Base-by-base conservation (phyloP, 2,329 filamentous ascomycete species). In the Triangularia setosa region DNA sequence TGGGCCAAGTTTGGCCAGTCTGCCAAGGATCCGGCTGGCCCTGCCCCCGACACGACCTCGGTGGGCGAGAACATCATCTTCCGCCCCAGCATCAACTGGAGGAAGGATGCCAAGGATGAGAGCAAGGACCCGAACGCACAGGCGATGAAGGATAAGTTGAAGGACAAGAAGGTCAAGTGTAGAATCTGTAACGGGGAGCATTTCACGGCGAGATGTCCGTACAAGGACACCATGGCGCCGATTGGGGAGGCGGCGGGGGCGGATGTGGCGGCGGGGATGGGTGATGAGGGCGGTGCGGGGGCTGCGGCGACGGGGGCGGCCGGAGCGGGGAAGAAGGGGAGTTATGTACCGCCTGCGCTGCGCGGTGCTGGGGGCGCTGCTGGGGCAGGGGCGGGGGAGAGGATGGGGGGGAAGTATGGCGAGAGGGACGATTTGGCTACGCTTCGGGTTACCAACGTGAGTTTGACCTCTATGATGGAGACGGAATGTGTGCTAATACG, bases 81-180 rank as follows among this genome's bases (percentile, higher is more conserved):
- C 90, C 86, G 91, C 69, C 95, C 94, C 44, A 90, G 88, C 76
- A 86, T 91, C 73, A 97, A 96, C 84, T 99, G 93, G 93, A 94
- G 93, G 83, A 88, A 91, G 75, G 91, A 91, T 71, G 89, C 90
- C 76, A 91, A 92, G 80, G 90, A 77, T 77, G 91, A 94, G 81
- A 85, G 87, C 80, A 86, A 87, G 75, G 87, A 88, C 73, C 80
- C 85, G 74, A 90, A 91, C 78, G 88, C 90, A 73, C 87, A 90
- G 80, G 84, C 84, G 73, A 86, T 90, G 81, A 91, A 91, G 81
- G 87, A 89, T 76, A 90, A 91, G 82, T 85, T 98, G 75, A 96
- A 95, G 87, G 93, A 97, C 83, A 97, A 97, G 87, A 96, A 97
- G 84, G 96, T 99, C 84, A 98, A 98, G 87, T 99, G 95, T 81